Evolutionary conservation across 2,329 filamentous ascomycete species (phyloP).

Genomic region (Aspergillus flavus): DNA sequence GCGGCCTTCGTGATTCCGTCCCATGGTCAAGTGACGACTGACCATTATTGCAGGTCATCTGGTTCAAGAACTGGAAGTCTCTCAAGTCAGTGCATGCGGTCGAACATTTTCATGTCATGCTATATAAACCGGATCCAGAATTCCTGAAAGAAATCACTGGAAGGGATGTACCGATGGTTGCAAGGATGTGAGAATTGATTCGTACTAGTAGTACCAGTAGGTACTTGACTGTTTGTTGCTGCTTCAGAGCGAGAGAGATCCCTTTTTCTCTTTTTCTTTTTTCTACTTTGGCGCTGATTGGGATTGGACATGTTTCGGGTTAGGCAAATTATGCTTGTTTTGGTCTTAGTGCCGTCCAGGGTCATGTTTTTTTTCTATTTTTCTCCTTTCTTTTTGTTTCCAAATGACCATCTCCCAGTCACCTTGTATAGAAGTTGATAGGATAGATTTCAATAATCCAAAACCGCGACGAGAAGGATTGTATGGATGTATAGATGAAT

Average conservation of each 20-base stretch:
- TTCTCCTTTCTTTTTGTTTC: background rate
- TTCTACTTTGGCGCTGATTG: background rate
- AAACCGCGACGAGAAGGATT: background rate
- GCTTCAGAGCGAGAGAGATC: background rate
- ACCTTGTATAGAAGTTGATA: background rate
- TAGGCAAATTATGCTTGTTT: background rate
- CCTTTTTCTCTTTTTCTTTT: background rate
- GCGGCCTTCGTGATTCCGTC: background rate
- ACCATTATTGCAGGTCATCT: constrained; percentile 59
- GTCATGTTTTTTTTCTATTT: background rate
- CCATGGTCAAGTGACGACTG: constrained; percentile 4
- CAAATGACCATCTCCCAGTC: background rate
- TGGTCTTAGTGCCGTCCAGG: background rate
- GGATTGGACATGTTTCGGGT: background rate
- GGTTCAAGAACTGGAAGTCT: constrained; percentile 91
- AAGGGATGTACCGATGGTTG: constrained; percentile 69
- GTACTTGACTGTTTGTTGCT: background rate
- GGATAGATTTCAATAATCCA: background rate
- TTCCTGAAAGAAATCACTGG: constrained; percentile 73
- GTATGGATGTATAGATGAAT: too few relatives aligned
- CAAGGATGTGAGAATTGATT: constrained; percentile 35
- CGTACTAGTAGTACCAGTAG: too few relatives aligned
- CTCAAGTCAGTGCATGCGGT: constrained; percentile 84
- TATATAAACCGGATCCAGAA: constrained; percentile 71
- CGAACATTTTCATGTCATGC: constrained; percentile 95